These are phyloP conservation scores for Bruguiera sexangula DNA, from an alignment of 345 rosid species.

Conservation along the genomic window DNA sequence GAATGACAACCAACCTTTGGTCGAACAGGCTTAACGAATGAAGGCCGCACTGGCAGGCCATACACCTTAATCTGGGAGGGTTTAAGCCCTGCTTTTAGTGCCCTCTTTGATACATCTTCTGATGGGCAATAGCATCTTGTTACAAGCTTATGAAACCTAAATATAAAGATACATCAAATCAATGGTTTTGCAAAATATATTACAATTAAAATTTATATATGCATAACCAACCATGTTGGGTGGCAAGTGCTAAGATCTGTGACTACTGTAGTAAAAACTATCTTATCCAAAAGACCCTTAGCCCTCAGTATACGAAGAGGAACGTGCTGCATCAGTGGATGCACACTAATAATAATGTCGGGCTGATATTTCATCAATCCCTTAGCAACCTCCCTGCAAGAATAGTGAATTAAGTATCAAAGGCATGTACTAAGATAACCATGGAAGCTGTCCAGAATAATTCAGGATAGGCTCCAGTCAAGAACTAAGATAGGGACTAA, in stretches of 20 bases:
- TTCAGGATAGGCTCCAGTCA: no score
- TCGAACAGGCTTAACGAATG: constrained; percentile 87
- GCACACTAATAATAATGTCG: constrained; percentile 90
- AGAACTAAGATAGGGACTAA: no score
- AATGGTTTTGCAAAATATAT: constrained; percentile 13
- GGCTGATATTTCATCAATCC: constrained; percentile 99
- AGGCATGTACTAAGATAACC: neutral
- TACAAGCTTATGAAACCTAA: constrained; percentile 99
- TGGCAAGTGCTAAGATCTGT: constrained; percentile 98
- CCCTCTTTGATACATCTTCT: constrained; percentile 82
- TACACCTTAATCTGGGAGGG: constrained; percentile 84
- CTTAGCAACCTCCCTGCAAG: constrained; percentile 81
- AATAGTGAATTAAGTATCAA: constrained; percentile 14
- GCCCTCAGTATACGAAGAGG: constrained; percentile 92
- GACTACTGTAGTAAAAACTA: constrained; percentile 87
- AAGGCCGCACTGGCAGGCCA: constrained; percentile 98
- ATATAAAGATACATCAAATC: constrained; percentile 9
- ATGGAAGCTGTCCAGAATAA: neutral
- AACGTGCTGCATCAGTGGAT: constrained; percentile 98
- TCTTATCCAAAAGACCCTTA: constrained; percentile 82
- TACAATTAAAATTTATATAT: constrained; percentile 3
- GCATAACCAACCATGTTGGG: constrained; percentile 78
- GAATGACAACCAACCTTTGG: constrained; percentile 62
- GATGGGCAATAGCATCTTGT: constrained; percentile 98
- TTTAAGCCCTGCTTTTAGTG: constrained; percentile 79